Conservation (phyloP, 495 filamentous ascomycete genomes). For the Neurospora africana region DNA sequence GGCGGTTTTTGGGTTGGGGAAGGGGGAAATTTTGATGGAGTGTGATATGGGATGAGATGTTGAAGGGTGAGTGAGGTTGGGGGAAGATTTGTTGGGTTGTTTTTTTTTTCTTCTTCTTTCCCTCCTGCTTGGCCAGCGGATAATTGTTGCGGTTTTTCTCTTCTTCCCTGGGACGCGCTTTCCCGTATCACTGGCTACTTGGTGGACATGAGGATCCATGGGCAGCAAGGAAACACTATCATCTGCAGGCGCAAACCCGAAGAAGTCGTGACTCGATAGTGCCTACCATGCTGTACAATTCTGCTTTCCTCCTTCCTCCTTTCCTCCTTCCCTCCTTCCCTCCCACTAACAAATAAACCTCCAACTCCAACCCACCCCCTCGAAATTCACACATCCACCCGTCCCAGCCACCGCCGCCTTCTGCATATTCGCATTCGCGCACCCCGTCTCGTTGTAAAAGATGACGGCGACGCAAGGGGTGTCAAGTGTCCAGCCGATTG, state of each 20-base stretch:
- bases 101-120: no score
- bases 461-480: not conserved
- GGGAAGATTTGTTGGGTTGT: not conserved
- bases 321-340: not conserved
- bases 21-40: no score
- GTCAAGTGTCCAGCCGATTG: not conserved
- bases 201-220: not conserved
- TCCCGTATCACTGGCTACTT: not conserved
- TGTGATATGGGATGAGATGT: no score
- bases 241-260: no score
- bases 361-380: not conserved
- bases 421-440: not conserved
- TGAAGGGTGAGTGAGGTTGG: no score
- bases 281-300: not conserved
- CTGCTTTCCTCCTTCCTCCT: not conserved
- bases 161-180: not conserved
- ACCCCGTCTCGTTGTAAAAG: not conserved
- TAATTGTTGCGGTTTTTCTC: no score
- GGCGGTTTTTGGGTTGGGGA: not conserved
- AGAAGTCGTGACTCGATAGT: not conserved
- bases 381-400: not conserved
- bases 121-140: no score
- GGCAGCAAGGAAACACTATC: not conserved
- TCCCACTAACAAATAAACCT: not conserved
- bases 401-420: not conserved